These are phyloP conservation scores for Nemania bipapillata DNA, from an alignment of 2,329 filamentous ascomycete genomes.

Conservation along the genomic window DNA sequence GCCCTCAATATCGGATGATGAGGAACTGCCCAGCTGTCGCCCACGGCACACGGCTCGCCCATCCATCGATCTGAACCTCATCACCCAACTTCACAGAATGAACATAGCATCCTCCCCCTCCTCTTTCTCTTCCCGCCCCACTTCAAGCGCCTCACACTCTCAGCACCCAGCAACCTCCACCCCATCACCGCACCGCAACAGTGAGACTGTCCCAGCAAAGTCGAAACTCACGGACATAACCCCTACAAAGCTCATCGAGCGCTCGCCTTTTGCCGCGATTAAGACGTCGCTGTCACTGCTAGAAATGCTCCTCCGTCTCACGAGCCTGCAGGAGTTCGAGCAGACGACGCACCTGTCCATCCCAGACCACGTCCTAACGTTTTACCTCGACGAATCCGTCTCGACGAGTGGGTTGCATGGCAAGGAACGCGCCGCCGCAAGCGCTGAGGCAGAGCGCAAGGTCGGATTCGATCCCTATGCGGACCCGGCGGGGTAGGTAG, in stretches of 20 bases:
- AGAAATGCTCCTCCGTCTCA: conserved; percentile 86
- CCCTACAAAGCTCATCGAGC: conserved; percentile 52
- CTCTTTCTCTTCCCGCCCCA: conserved; percentile 41
- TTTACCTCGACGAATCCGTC: conserved; percentile 75
- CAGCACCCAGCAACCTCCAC: conserved; percentile 17
- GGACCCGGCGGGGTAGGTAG: conserved; percentile 51
- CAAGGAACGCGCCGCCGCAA: conserved; percentile 58
- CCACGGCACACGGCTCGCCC: conserved; percentile 38
- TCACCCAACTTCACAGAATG: conserved; percentile 52
- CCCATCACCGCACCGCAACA: not conserved
- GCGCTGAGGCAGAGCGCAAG: conserved; percentile 59
- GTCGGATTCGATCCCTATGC: conserved; percentile 69
- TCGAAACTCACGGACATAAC: conserved; percentile 10
- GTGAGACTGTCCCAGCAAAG: not conserved
- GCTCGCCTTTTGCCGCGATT: conserved; percentile 64
- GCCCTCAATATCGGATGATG: conserved; percentile 29
- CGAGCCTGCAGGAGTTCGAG: conserved; percentile 89
- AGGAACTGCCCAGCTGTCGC: conserved; percentile 23
- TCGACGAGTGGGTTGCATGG: conserved; percentile 64
- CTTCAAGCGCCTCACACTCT: conserved; percentile 37
- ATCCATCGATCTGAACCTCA: conserved; percentile 47
- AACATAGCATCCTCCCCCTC: conserved; percentile 56
- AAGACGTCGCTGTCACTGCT: conserved; percentile 75
- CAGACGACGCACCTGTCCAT: conserved; percentile 90
- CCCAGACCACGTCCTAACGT: conserved; percentile 86